Evolutionary conservation across 164 flowering plant species (phyloP).

Genomic region (Hamamelis virginiana): DNA sequence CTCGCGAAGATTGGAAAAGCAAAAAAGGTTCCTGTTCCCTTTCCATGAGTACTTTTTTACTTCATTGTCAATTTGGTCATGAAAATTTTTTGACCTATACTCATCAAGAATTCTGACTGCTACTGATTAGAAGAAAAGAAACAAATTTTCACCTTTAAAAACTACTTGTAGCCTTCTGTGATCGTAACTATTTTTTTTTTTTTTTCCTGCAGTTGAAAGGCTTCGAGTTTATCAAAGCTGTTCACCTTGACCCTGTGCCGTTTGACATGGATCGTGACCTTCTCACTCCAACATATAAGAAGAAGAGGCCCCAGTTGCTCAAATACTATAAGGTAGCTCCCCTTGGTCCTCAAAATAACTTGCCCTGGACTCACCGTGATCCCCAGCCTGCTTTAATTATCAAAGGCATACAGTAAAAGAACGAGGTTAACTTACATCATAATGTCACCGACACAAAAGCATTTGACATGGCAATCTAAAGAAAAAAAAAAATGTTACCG

Average conservation of each 20-base stretch:
- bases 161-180: not conserved
- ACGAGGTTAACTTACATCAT: too few relatives aligned
- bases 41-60: not conserved
- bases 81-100: conserved; percentile 7
- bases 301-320: conserved; percentile 95
- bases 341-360: not conserved
- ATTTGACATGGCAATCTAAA: too few relatives aligned
- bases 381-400: too few relatives aligned
- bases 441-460: too few relatives aligned
- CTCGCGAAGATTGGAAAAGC: conserved; percentile 77
- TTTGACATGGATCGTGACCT: conserved; percentile 97
- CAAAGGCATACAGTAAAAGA: too few relatives aligned
- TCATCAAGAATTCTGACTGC: too few relatives aligned
- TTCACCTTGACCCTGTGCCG: conserved; percentile 89
- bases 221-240: conserved; percentile 79
- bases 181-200: conserved; percentile 12
- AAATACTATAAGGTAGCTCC: conserved; percentile 78
- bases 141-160: not conserved
- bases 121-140: not conserved
- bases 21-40: conserved; percentile 58
- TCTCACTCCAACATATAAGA: conserved; percentile 93
- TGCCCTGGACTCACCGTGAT: not conserved
- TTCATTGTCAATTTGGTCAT: too few relatives aligned
- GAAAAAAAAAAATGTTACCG: too few relatives aligned
- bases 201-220: conserved; percentile 80